Evolutionary conservation across 495 filamentous ascomycete species (phyloP), one percentile per base, ranked within the genome.

Genomic region (Aspergillus olivimuriae): DNA sequence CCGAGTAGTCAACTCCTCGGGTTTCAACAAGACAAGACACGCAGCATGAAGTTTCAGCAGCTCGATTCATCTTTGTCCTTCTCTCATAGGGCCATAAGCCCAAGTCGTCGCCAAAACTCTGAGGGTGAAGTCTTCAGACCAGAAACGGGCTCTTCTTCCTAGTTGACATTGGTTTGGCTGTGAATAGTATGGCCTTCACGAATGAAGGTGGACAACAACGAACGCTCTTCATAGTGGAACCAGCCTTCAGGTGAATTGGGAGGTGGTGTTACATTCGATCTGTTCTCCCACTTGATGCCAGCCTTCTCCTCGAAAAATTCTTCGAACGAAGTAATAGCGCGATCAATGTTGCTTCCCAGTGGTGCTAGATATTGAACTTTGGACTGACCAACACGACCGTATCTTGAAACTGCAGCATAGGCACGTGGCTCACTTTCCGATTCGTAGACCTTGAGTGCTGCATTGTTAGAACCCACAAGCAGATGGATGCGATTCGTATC

Each of bases 221-320:
- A 31, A 1, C 42, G 39, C 8, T 23, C 34, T 24, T 70, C 56
- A 15, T 53, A 54, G 9, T 36, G 35, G 21, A 55, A 67, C 68
- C 68, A 72, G 1, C 63, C 65, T 41, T 64, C 40, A 35, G 58
- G 55, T 0, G 39, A 16, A 35, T 61, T 62, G 0, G 41, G 24
- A 5, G 51, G 51, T 6, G 46, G 9, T 5, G 47, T 44, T 10
- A 34, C 44, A 19, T 58, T 41, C 4, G 47, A 34, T 23, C 79
- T 67, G 21, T 77, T 46, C 1, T 74, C 65, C 83, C 82, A 87
- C 6, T 57, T 42, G 9, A 72, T 62, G 1, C 75, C 73, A 0
- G 78, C 77, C 52, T 80, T 74, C 2, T 59, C 49, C 10, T 58
- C 45, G 61, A 86, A 87, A 50, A 80, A 78, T 0, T 34, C n/a